phyloP scores from a whole-genome alignment of 805 yeast genomes.

The Kuraishia cidri region DNA sequence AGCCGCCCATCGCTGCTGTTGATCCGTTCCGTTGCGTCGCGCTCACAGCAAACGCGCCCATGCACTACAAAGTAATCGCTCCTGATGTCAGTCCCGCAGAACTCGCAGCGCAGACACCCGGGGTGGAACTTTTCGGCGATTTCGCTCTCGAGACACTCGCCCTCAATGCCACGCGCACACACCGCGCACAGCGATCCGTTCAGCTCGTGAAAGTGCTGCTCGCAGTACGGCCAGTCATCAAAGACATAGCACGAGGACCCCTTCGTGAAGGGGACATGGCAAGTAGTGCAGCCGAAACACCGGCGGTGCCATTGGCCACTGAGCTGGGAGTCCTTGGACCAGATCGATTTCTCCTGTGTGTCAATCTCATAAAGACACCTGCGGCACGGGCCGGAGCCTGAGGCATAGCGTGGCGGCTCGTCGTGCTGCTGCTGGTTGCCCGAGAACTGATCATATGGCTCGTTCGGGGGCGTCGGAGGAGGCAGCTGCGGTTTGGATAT shows the following conservation, averaged over 20 bases:
- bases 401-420: conserved; percentile 20
- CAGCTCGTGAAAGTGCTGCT: conserved; percentile 61
- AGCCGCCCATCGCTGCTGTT: conserved; percentile 8
- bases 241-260: conserved; percentile 66
- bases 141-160: conserved; percentile 80
- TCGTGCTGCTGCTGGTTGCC: no score
- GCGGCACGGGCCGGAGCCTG: conserved; percentile 81
- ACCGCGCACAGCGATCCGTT: conserved; percentile 68
- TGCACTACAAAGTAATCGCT: conserved; percentile 48
- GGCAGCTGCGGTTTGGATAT: no score
- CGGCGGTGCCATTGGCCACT: conserved; percentile 92
- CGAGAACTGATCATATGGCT: no score
- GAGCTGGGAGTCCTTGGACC: conserved; percentile 76
- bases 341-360: conserved; percentile 51
- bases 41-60: conserved; percentile 43
- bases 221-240: conserved; percentile 77
- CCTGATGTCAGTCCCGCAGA: conserved; percentile 42
- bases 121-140: conserved; percentile 65
- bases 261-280: conserved; percentile 49
- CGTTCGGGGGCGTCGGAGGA: no score
- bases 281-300: conserved; percentile 72
- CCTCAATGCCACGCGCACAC: conserved; percentile 78
- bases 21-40: conserved; percentile 17
- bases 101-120: conserved; percentile 59
- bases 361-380: conserved; percentile 49